Percentiles rank a stretch among this genome's conserved stretches.
Conservation (phyloP, 768 basidiomycete genomes). For the Galerina marginata region DNA sequence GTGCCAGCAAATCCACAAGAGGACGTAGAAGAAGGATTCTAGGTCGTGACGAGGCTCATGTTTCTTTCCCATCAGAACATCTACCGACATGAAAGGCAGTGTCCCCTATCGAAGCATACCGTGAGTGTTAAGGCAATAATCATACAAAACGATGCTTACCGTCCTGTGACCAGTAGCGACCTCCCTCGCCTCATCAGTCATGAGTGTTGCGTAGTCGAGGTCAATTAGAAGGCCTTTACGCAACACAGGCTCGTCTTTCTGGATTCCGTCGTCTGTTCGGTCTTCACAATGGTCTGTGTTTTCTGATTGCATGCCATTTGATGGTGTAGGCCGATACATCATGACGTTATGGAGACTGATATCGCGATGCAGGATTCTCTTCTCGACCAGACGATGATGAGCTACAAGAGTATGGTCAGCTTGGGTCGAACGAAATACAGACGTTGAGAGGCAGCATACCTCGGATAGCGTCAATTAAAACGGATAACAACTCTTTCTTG, state of each 20-base stretch:
- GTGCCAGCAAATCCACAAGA: neutral
- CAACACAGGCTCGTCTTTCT: too few relatives aligned
- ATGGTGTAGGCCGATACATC: too few relatives aligned
- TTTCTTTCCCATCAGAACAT: neutral
- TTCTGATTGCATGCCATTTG: too few relatives aligned
- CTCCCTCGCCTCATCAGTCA: neutral
- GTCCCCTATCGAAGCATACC: neutral
- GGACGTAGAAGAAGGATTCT: conserved; percentile 1
- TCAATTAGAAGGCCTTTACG: neutral
- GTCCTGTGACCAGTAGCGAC: neutral
- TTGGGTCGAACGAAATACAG: too few relatives aligned
- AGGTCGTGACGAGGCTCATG: neutral
- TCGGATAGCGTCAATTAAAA: too few relatives aligned
- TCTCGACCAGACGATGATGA: too few relatives aligned
- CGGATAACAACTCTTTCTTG: too few relatives aligned
- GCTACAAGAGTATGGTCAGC: too few relatives aligned
- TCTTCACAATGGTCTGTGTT: neutral
- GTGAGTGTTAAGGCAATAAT: too few relatives aligned
- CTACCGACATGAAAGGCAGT: neutral
- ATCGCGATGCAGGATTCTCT: too few relatives aligned
- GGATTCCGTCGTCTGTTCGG: neutral
- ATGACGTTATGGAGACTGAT: too few relatives aligned
- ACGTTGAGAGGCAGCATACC: too few relatives aligned
- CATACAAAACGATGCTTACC: neutral
- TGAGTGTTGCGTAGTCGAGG: neutral